phyloP scores from a whole-genome alignment of 73 alveolate species.

The Tetrahymena malaccensis region DNA sequence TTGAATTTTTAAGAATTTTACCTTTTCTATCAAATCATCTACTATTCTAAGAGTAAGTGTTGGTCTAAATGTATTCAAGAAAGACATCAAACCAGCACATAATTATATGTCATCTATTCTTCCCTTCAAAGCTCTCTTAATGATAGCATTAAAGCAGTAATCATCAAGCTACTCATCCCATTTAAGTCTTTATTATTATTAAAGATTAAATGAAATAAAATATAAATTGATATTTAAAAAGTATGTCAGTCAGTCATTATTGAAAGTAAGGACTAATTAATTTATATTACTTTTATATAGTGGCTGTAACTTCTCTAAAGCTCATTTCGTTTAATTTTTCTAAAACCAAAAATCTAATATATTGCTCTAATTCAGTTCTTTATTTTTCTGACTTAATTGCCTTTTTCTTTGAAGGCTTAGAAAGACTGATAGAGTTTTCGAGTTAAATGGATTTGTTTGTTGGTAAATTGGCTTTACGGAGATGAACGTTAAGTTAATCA shows the following conservation, averaged over 20 bases:
- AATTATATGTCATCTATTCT: not conserved
- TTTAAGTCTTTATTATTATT: not conserved
- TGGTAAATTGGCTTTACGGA: constrained; percentile 7
- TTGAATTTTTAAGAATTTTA: not conserved
- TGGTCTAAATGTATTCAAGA: not conserved
- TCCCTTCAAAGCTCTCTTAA: not conserved
- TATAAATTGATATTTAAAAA: not conserved
- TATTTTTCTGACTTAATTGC: constrained; percentile 5
- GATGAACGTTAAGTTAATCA: constrained; percentile 1
- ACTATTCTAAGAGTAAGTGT: not conserved
- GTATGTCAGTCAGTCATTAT: no score
- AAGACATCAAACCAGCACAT: not conserved
- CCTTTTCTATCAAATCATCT: constrained; percentile 8
- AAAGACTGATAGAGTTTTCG: constrained; percentile 9
- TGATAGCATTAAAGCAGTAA: not conserved
- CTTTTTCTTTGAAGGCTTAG: not conserved
- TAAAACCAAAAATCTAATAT: constrained; percentile 7
- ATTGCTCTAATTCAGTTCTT: constrained; percentile 10
- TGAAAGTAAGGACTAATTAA: no score
- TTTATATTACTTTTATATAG: not conserved
- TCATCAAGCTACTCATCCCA: constrained; percentile 2
- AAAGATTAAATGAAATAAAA: not conserved
- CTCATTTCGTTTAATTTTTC: constrained; percentile 8
- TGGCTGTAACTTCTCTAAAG: not conserved
- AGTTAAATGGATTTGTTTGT: not conserved